Evolutionary conservation across 306 rosid genomes (phyloP).

Genomic region (Quercus aquifolioides): DNA sequence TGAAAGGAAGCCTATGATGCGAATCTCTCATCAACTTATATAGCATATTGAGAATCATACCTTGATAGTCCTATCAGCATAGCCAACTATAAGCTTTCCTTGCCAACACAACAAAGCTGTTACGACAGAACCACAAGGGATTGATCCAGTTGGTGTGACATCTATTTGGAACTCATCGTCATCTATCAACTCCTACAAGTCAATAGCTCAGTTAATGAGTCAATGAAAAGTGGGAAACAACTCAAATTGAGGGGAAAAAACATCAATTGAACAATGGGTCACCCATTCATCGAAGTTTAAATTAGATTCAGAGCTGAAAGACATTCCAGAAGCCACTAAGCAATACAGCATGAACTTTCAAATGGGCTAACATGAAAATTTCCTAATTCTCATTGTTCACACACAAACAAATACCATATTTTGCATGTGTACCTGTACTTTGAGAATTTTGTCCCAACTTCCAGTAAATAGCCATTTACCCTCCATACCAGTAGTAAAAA

Average conservation of each 20-base stretch:
- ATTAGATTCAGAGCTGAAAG: not conserved
- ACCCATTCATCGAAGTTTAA: slow-evolving; percentile 7
- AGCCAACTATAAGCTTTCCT: slow-evolving; percentile 77
- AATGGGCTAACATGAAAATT: not conserved
- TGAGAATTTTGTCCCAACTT: slow-evolving; percentile 76
- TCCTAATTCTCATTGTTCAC: slow-evolving; percentile 9
- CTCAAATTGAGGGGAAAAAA: not conserved
- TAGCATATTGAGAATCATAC: slow-evolving; percentile 31
- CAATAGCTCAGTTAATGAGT: slow-evolving; percentile 11
- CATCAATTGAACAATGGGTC: slow-evolving; percentile 5
- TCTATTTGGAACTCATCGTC: slow-evolving; percentile 67
- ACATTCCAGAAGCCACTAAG: not conserved
- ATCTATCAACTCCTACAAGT: slow-evolving; percentile 65
- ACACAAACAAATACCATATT: not conserved
- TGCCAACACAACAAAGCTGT: slow-evolving; percentile 70
- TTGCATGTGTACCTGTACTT: slow-evolving; percentile 68
- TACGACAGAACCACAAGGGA: slow-evolving; percentile 51
- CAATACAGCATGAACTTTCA: not conserved
- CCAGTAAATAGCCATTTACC: slow-evolving; percentile 79
- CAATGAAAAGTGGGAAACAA: slow-evolving; percentile 8
- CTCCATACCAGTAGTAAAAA: slow-evolving; percentile 56
- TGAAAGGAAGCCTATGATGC: not conserved
- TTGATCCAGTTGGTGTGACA: slow-evolving; percentile 53
- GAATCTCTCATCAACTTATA: slow-evolving; percentile 1
- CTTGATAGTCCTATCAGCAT: slow-evolving; percentile 64